Evolutionary conservation across 2,329 filamentous ascomycete genomes (phyloP), one percentile per base, ranked within the genome.

Genomic region (Cladophialophora immunda): DNA sequence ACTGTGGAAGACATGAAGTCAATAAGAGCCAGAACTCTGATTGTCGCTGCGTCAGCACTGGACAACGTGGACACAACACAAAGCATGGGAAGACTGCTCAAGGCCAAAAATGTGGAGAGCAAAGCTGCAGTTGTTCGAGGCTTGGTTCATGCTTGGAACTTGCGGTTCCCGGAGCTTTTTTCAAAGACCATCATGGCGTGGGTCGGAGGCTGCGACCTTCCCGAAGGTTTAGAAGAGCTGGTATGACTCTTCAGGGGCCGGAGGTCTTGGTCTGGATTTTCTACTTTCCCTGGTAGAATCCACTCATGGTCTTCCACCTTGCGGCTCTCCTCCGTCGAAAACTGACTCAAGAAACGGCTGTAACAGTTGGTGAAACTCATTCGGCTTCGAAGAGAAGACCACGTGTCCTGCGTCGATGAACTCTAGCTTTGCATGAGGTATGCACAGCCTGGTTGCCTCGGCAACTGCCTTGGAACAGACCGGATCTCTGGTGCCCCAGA

Each of bases 1-100:
- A 61, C 57, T 11, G 4, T 9, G 29, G n/a, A 56, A 15, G 58
- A 65, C 32, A 32, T 65, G 22, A 22, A 41, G 17, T 41, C 29
- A 30, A 57, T 65, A 4, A 54, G 19, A n/a, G 30, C 32, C 19
- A 62, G 57, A 52, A 65, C 58, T 29, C 27, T 61, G 58, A 32
- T 58, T 7, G 27, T 66, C 19, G 58, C 52, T 11, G 64, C 29
- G 7, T 52, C 47, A 11, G 22, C 27, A 5, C 53, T 57, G 52
- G 52, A 58, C 29, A 29, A 66, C 25, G 47, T 60, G 22, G 64
- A 66, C 6, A 50, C 58, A 36, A 66, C 64, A 47, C 58, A 27
- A 45, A 41, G 27, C 19, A 50, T 52, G 54, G 62, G 52, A 13
- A 41, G n/a, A n/a, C 17, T 54, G 34, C 58, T 58, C 25, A 47